Conservation (phyloP, 2,329 filamentous ascomycete species). For the Proliferodiscus dingleyae region DNA sequence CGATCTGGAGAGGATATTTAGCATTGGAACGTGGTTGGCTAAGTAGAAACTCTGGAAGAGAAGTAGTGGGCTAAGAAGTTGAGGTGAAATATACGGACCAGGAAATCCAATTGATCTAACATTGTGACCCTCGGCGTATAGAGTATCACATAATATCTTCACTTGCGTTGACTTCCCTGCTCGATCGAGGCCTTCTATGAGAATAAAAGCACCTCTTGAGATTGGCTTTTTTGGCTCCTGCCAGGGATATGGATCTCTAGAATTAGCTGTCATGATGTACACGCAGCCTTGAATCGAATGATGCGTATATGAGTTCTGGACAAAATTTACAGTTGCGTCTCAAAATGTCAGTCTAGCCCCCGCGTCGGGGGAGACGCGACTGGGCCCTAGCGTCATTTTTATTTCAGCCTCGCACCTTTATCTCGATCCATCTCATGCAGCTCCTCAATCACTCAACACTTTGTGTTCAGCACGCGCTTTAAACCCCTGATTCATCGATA, state of each 20-base stretch:
- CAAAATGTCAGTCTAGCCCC: too few species aligned
- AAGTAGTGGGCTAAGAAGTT: too few species aligned
- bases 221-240: conserved; percentile 24
- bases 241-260: conserved; percentile 17
- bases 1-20: conserved; percentile 44
- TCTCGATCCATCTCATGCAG: too few species aligned
- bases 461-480: neutral
- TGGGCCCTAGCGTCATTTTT: neutral
- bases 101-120: conserved; percentile 62
- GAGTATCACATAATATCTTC: conserved; percentile 46
- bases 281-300: too few species aligned
- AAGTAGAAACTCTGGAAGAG: too few species aligned
- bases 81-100: too few species aligned
- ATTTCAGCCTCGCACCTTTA: conserved; percentile 9
- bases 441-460: too few species aligned
- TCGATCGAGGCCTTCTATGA: conserved; percentile 67
- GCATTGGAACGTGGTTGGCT: too few species aligned
- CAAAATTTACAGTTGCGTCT: neutral
- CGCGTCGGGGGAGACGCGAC: conserved; percentile 11
- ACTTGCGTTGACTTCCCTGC: conserved; percentile 72
- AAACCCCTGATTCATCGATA: too few species aligned
- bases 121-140: conserved; percentile 45
- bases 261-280: conserved; percentile 12
- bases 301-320: too few species aligned
- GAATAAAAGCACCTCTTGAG: conserved; percentile 56